Base-by-base conservation (phyloP, 441 rosid species). In the Iberis amara region DNA sequence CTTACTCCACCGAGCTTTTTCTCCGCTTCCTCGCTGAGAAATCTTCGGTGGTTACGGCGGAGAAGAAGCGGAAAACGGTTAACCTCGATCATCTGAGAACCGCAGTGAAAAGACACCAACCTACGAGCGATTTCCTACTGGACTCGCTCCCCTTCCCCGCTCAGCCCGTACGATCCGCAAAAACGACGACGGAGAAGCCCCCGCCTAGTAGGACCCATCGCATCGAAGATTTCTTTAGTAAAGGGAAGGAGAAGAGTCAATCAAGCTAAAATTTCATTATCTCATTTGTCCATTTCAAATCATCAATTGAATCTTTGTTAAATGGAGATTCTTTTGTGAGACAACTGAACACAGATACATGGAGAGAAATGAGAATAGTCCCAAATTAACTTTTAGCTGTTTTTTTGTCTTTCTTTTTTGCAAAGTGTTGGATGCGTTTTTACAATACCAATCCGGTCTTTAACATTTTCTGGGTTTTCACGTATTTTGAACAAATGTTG, bases 51-150 rank as follows among this genome's bases (percentile, higher is more conserved):
- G 78, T 76, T 11, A 75, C 86, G 1, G 13, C 35, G 8, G 84
- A 81, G 84, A 84, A 79, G 83, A 86, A 86, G 68, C 86, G 87
- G 0, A 92, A 70, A 73, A 79, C 47, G 9, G 79, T 92, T 36
- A 86, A 75, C 57, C 76, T 76, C 52, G 94, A 83, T 9, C 80
- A 89, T 53, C 48, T 89, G 28, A 71, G 82, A 53, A 47, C 42
- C 50, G 95, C 94, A n/a, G 89, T 76, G 18, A 80, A 79, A 68
- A 70, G 86, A 61, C 99, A 89, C 72, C 86, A 55, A 15, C 96
- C 94, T 21, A 84, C 83, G 0, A 68, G 75, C 31, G 97, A 94
- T 76, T 89, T 89, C 63, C 83, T 94, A 30, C 79, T 86, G 11
- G 96, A 94, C 50, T 86, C 90, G 47, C 97, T 94, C 21, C 96